A percentile compares a stretch with the other conserved stretches of the same genome.
These are phyloP conservation scores for Fusarium irregulare DNA, from an alignment of 2,329 filamentous ascomycete genomes.

Conservation along the genomic window DNA sequence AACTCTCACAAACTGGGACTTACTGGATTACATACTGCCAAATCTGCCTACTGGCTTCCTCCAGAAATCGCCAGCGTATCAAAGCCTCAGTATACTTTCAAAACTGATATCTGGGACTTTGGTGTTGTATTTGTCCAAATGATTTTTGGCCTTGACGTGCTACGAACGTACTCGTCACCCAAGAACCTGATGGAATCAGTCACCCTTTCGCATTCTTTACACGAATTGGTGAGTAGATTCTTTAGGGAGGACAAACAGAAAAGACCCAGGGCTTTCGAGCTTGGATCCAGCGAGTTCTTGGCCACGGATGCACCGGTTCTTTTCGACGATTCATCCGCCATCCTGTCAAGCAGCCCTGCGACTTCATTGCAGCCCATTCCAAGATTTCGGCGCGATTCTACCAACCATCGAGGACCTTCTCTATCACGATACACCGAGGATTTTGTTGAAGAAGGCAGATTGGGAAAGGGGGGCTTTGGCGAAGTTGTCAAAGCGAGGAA, in stretches of 20 bases:
- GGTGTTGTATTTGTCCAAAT: slow-evolving; percentile 93
- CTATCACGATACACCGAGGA: slow-evolving; percentile 87
- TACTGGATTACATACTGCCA: slow-evolving; percentile 68
- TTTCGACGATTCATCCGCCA: slow-evolving; percentile 56
- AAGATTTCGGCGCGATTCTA: slow-evolving; percentile 72
- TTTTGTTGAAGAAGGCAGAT: slow-evolving; percentile 87
- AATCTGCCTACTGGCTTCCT: slow-evolving; percentile 84
- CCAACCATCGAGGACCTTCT: slow-evolving; percentile 57
- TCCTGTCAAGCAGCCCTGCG: slow-evolving; percentile 57
- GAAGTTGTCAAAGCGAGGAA: slow-evolving; percentile 96
- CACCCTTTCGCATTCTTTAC: slow-evolving; percentile 77
- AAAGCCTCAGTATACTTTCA: slow-evolving; percentile 74
- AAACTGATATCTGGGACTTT: slow-evolving; percentile 95
- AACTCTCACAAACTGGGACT: slow-evolving; percentile 63
- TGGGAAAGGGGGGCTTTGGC: slow-evolving; percentile 95
- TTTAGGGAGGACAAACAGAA: slow-evolving; percentile 89
- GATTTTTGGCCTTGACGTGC: slow-evolving; percentile 85
- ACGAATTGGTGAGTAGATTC: slow-evolving; percentile 83
- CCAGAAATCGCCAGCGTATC: slow-evolving; percentile 76
- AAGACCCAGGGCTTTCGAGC: slow-evolving; percentile 82
- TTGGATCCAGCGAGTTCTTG: slow-evolving; percentile 73
- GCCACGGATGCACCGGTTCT: slow-evolving; percentile 72
- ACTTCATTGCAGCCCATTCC: slow-evolving; percentile 57
- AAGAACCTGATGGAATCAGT: slow-evolving; percentile 77
- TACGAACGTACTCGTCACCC: slow-evolving; percentile 83